Evolutionary conservation across 768 basidiomycete genomes (phyloP), one percentile per base, ranked within the genome.

Genomic region (Tricholoma terreum): DNA sequence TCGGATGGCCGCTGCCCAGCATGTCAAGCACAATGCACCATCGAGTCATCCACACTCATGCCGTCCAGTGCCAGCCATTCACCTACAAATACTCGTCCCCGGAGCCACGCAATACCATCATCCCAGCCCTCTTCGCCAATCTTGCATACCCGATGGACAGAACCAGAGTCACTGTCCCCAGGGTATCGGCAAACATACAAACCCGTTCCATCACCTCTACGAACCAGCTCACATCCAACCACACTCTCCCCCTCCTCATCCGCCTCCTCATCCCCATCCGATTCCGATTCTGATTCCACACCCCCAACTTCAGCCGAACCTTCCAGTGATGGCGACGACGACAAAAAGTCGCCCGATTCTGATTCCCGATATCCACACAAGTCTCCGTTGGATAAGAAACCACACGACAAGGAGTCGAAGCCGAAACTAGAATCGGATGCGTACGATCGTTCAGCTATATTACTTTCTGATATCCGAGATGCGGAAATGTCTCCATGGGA

Each of bases 1-100:
- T 60, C 62, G 1, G 62, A 65, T 50, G 62, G 62, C 1, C 62
- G 62, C 50, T 65, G 64, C 50, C 64, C 64, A 12, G 43, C 64
- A 43, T 65, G 64, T 34, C 55, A 60, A 50, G 36, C 45, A 36
- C 62, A 52, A 12, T 65, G 61, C 56, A 55, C 58, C 22, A 34
- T 64, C 14, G 51, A 58, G 9, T 36, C 35, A 30, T 35, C 46
- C 40, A 58, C 56, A 0, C 33, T 56, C 17, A 15, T 55, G 3
- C 21, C 46, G 8, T 8, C 24, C 24, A 30, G 24, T 15, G 15
- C 27, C 7, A n/a, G 24, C 27, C 6, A 24, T 49, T 10, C 46
- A n/a, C 30, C 46, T 9, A 14, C 34, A 1, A 30, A 12, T 2
- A 49, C 46, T 31, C 46, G 46, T 31, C 24, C 27, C 46, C 4